Evolutionary conservation across 2,329 filamentous ascomycete genomes (phyloP).

Genomic region (Shiraia bambusicola): DNA sequence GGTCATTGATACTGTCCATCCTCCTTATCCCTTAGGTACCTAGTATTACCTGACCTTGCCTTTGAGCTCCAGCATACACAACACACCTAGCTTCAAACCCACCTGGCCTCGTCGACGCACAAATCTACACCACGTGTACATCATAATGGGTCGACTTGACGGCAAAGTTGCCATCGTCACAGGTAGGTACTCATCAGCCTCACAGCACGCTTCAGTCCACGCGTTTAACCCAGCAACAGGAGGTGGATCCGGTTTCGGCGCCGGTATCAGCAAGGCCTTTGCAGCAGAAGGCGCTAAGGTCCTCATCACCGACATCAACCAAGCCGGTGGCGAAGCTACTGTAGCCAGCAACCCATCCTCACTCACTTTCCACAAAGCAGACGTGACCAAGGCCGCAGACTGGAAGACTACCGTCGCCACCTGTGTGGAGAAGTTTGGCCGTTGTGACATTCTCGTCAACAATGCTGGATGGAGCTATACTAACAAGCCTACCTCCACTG

Average conservation of each 20-base stretch:
- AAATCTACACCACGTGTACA: conserved; percentile 1
- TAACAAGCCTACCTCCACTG: conserved; percentile 59
- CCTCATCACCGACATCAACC: conserved; percentile 63
- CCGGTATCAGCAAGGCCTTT: conserved; percentile 62
- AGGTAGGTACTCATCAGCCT: conserved; percentile 44
- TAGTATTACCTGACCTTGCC: no score
- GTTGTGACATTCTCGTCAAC: conserved; percentile 62
- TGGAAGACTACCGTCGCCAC: conserved; percentile 57
- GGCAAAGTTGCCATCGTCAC: conserved; percentile 61
- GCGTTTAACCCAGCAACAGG: conserved; percentile 40
- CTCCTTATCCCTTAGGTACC: no score
- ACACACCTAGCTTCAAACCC: background rate
- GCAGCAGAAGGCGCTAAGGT: conserved; percentile 62
- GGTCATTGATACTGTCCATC: no score
- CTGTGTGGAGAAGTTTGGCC: conserved; percentile 55
- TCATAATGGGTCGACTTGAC: conserved; percentile 47
- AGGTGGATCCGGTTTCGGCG: conserved; percentile 65
- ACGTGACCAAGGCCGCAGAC: conserved; percentile 56
- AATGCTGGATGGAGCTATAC: conserved; percentile 62
- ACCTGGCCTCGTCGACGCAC: background rate
- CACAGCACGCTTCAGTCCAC: background rate
- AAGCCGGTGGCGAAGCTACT: conserved; percentile 55
- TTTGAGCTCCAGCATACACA: background rate
- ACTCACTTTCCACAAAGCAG: conserved; percentile 45
- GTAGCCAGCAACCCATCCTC: conserved; percentile 43